Evolutionary conservation across 768 basidiomycete genomes (phyloP), one percentile per base, ranked within the genome.

Genomic region (Macrolepiota dolichaula): DNA sequence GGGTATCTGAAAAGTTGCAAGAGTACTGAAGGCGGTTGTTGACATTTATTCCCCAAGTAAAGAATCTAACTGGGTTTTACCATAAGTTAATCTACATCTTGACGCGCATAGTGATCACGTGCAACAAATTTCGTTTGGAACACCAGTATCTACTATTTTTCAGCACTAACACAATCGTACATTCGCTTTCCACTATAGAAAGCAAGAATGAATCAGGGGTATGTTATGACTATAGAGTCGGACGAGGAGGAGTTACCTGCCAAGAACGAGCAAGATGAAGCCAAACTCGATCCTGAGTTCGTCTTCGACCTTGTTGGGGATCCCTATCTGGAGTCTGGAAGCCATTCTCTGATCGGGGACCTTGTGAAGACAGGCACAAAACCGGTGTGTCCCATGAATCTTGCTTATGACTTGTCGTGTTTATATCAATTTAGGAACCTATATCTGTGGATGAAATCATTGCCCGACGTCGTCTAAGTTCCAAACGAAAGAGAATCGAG

Each of bases 391-490:
- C 61, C 27, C 32, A 19, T n/a, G 12, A 47, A 55, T 62, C 44
- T 55, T 32, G 38, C 27, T 37, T 42, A 49, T 40, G 52, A 55
- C 63, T 38, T 63, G 57, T 55, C 65, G 44, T 55, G 38, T 40
- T 61, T 25, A 57, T 27, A 9, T 36, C 36, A 27, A 17, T 51
- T 6, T 66, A 92, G 88, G 76, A 83, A 70, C 87, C 88, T n/a
- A 85, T 96, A 56, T 92, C 89, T 49, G 88, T 98, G 10, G 91
- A 96, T 71, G 93, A 96, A 68, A 96, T 98, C 62, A 96, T 98
- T 72, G 87, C 87, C 54, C 83, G 89, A 59, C 81, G 86, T 67
- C 82, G 78, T 69, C 67, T 86, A 60, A 73, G 74, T 55, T 72
- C 76, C 9, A 91, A 94, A 69, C 84, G 92, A 58, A 92, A 92